Percentiles rank a stretch among this genome's conserved stretches.
phyloP scores from a whole-genome alignment of 176 grass and related monocot genomes.

The Puya raimondii region DNA sequence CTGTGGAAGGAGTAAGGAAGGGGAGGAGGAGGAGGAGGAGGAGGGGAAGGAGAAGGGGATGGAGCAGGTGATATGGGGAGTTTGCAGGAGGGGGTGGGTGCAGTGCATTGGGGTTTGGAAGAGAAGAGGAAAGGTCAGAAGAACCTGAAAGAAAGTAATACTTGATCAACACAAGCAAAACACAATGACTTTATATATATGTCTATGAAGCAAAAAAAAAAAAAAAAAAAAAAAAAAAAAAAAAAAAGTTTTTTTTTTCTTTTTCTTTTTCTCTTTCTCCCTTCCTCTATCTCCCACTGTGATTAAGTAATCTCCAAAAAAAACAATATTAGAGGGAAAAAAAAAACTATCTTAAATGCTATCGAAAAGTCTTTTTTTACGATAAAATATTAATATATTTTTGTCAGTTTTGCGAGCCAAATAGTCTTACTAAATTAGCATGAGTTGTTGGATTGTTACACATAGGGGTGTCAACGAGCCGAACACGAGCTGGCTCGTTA shows the following conservation, averaged over 20 bases:
- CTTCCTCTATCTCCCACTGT: not conserved
- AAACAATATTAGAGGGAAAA: too few species aligned
- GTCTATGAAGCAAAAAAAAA: conserved; percentile 1
- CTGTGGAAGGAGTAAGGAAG: conserved; percentile 12
- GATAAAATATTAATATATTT: too few species aligned
- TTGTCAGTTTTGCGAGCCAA: too few species aligned
- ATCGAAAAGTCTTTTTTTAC: too few species aligned
- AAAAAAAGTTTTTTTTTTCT: not conserved
- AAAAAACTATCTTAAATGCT: too few species aligned
- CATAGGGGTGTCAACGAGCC: too few species aligned
- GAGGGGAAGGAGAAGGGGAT: not conserved
- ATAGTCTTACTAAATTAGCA: too few species aligned
- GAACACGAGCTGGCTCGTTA: too few species aligned
- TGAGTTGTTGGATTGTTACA: too few species aligned
- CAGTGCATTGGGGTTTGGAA: conserved; percentile 38
- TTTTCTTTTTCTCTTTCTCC: not conserved
- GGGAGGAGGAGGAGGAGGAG: not conserved
- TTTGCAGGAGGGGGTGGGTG: not conserved
- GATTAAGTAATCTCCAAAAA: not conserved
- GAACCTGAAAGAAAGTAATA: conserved; percentile 3
- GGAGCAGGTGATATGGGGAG: not conserved
- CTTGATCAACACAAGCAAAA: not conserved
- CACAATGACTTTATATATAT: not conserved
- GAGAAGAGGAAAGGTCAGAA: conserved; percentile 29
- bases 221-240: conserved; percentile 7